Percentiles rank a stretch among this genome's conserved stretches.
phyloP scores from a whole-genome alignment of 2,329 filamentous ascomycete species.

The Mariannaea elegans region DNA sequence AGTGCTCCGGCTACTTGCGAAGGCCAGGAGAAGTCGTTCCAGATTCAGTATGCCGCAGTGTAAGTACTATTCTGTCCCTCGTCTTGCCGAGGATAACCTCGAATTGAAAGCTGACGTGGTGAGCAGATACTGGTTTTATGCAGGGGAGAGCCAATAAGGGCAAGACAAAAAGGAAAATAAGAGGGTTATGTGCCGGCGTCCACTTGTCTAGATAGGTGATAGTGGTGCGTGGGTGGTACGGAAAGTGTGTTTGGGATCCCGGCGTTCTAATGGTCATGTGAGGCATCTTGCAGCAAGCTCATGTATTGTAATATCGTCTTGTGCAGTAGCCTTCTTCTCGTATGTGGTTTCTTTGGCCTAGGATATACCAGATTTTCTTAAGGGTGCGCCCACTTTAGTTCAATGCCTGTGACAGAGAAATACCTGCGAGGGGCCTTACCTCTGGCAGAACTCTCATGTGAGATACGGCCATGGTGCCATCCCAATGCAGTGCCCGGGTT shows the following conservation, averaged over 20 bases:
- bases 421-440: not conserved
- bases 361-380: not conserved
- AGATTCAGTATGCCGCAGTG: slow-evolving; percentile 83
- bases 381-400: not conserved
- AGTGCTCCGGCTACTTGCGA: slow-evolving; percentile 77
- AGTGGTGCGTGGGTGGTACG: slow-evolving; percentile 4
- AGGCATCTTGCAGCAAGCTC: slow-evolving; percentile 7
- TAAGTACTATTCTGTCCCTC: slow-evolving; percentile 62
- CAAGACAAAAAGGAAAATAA: slow-evolving; percentile 11
- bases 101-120: slow-evolving; percentile 24
- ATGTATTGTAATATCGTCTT: slow-evolving; percentile 19
- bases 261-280: slow-evolving; percentile 18
- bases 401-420: not conserved
- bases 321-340: not conserved
- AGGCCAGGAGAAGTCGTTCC: slow-evolving; percentile 69
- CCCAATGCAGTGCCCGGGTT: slow-evolving; percentile 4
- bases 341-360: not conserved
- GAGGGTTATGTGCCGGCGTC: not conserved
- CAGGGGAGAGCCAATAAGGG: slow-evolving; percentile 22
- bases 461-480: not conserved
- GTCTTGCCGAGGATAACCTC: not conserved
- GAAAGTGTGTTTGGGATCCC: slow-evolving; percentile 1
- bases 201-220: not conserved
- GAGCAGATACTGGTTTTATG: slow-evolving; percentile 42
- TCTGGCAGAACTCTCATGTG: not conserved